Evolutionary conservation across 768 basidiomycete genomes (phyloP), one percentile per base, ranked within the genome.

Genomic region (Boletus sp.): DNA sequence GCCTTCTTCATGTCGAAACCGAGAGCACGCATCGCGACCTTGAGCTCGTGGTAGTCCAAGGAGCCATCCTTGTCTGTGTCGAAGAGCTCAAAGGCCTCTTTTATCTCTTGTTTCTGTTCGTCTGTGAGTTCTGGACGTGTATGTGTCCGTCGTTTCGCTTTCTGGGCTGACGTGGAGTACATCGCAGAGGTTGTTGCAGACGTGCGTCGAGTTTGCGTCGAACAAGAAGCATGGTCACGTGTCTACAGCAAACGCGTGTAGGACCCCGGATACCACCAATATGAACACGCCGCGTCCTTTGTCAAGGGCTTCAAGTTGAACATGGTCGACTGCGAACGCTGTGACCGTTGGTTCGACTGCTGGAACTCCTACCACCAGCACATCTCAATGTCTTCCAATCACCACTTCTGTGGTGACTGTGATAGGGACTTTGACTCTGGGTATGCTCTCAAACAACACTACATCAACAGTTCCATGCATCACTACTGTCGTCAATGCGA

Each of bases 1-100:
- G 93, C 93, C 77, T 98, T 99, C 80, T 98, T 98, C 76, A 97
- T 72, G 72, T 98, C 97, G 71, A 98, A 98, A 1, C 97, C 97
- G 56, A 99, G 76, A 1, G 97, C 97, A 45, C 97, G 83, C 92
- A 99, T 95, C 50, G 96, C 94, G 67, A 99, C 97, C 74, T 98
- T 99, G 66, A 98, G 83, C 71, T 99, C 97, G 76, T 99, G 97
- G 75, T 98, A 98, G 76, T 98, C 97, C 55, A 98, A 80, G 50
- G 83, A 86, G 35, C 92, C 92, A 68, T 99, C 97, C 78, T 98
- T 97, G 81, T 99, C 97, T 45, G 94, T 92, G 76, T 99, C 97
- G 70, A 99, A 99, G 53, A 99, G 86, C 73, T 98, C 96, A 67
- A 99, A 99, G 0, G 97, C 97, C 68, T 99, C 97, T 73, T 94